Percentiles rank a stretch among this genome's conserved stretches.
These are phyloP conservation scores for Sporothrix dimorphospora DNA, from an alignment of 2,329 filamentous ascomycete species.

Conservation along the genomic window DNA sequence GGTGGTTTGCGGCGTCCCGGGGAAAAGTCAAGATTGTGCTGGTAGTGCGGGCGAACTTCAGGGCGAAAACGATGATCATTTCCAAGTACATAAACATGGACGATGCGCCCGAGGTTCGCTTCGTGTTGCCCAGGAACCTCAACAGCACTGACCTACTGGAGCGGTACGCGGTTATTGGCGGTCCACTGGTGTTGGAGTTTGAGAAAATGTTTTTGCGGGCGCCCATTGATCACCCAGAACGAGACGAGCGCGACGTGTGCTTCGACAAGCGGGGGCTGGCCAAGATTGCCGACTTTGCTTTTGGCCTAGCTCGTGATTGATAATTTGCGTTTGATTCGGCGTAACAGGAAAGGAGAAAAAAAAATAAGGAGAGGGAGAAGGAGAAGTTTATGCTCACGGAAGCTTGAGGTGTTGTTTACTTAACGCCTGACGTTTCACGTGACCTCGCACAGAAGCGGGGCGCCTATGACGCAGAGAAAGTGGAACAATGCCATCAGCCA, in stretches of 20 bases:
- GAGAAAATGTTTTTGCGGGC: background rate
- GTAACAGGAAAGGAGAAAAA: too few species aligned
- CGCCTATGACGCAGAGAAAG: background rate
- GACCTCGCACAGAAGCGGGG: background rate
- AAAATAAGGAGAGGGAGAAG: too few species aligned
- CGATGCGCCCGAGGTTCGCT: background rate
- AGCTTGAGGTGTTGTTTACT: background rate
- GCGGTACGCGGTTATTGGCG: background rate
- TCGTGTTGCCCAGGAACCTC: background rate
- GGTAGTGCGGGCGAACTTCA: background rate
- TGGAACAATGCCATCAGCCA: background rate
- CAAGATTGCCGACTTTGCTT: background rate
- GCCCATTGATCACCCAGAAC: too few species aligned
- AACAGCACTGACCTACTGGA: background rate
- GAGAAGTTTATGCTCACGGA: too few species aligned
- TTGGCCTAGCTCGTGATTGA: too few species aligned
- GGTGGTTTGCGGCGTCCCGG: background rate
- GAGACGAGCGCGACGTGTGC: background rate
- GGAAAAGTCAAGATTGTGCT: background rate
- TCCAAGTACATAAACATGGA: background rate
- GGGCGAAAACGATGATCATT: background rate
- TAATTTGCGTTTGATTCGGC: too few species aligned
- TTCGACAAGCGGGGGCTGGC: background rate
- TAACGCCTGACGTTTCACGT: background rate
- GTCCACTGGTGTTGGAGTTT: background rate